Base-by-base conservation (phyloP, 371 early-diverging fungal genomes). In the Syncephalastrum racemosum region DNA sequence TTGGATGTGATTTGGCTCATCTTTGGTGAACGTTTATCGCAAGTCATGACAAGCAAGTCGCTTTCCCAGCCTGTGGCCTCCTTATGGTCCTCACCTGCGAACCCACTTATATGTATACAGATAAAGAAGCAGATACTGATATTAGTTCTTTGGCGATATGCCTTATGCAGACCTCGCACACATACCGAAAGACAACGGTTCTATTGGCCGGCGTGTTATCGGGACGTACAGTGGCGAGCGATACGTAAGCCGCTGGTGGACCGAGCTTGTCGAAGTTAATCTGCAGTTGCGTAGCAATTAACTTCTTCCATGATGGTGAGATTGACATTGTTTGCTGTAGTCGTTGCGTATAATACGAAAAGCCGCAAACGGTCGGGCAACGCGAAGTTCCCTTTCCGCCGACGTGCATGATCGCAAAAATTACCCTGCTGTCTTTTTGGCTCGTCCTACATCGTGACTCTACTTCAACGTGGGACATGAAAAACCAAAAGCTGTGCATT, bases 121-220 rank as follows among this genome's bases (percentile, higher is more conserved):
- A 46, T 27, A 4, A 12, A 25, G 7, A 6, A 25, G 15, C 15
- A 22, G 1, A 40, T 1, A 10, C 3, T 43, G 44, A 12, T 24
- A 10, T 41, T 15, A n/a, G 22, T 43, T 19, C 10, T 1, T 53
- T 19, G 27, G 40, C 14, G 6, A 22, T 22, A 18, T 16, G 19
- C 22, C 8, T 31, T 40, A n/a, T 54, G 20, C 12, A 25, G 19
- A 20, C 7, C 42, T 2, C 36, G 36, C 3, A 14, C 4, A n/a
- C 50, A 58, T 36, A 59, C 59, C 59, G 64, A 52, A 77, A 72
- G 6, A 79, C 77, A 0, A 81, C 76, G 0, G 69, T 77, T 14
- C 82, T 64, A 24, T 75, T 76, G 10, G 78, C 73, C 8, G 82
- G 79, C 0, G 63, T 67, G 31, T 61, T 62, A 48, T 70, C 64